Base-by-base conservation (phyloP, 2,329 filamentous ascomycete genomes). In the Clarireedia monteithiana region DNA sequence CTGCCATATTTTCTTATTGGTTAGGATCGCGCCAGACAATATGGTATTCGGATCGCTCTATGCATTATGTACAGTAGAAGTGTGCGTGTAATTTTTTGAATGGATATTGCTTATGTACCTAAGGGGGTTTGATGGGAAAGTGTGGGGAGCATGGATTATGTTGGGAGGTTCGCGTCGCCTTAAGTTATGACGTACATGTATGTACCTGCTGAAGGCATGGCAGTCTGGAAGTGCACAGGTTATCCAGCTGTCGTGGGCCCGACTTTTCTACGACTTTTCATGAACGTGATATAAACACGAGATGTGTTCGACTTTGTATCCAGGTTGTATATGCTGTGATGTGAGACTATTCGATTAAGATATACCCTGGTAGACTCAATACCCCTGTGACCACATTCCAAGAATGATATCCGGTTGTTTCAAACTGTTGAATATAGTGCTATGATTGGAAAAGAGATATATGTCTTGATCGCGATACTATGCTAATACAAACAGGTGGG, bases 391-490 rank as follows among this genome's bases (percentile, higher is more conserved):
- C n/a, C 10, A 27, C 23, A 55, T 17, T 15, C 10, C 45, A 44
- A 20, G 7, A 20, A 23, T 24, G 10, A 17, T 23, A 20, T 44
- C 17, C 40, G 23, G 20, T 20, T 12, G 40, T 6, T 17, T 44
- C 40, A 44, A n/a, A 12, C 10, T 17, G 23, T 17, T 44, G 7
- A 3, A 9, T 34, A 34, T 34, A 34, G 10, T 34, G 30, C 12
- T 34, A 17, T 4, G 40, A 30, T 24, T 50, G 34, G 27, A 40
- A 46, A 23, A 49, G 23, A 59, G 48, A 61, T 50, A 58, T 60
- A 63, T 59, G 59, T 63, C 62, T 66, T 66, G 58, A 64, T 67
- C 64, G 60, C 63, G 58, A 64, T 61, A 67, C 61, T 65, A 67
- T 67, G 64, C 63, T 61, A 57, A 50, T 55, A 65, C 63, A 68